Percentiles rank a stretch among this genome's conserved stretches.
These are phyloP conservation scores for Apiotrichum porosum DNA, from an alignment of 1,284 basidiomycete species.

Conservation along the genomic window DNA sequence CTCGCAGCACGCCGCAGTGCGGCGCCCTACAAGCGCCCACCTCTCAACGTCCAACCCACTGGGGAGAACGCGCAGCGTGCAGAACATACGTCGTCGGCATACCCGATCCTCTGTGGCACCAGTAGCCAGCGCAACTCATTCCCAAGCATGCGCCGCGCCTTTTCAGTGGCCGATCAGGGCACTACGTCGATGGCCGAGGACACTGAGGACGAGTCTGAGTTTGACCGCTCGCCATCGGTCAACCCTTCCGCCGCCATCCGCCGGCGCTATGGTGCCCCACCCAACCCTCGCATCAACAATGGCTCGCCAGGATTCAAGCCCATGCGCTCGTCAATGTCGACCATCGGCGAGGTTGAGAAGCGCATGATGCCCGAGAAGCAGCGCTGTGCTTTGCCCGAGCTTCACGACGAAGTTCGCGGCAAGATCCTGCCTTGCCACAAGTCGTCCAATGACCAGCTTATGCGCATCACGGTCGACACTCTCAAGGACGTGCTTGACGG, in stretches of 20 bases:
- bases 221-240: slow-evolving; percentile 36
- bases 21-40: slow-evolving; percentile 28
- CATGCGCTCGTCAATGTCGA: slow-evolving; percentile 14
- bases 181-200: slow-evolving; percentile 20
- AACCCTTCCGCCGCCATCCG: slow-evolving; percentile 31
- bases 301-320: slow-evolving; percentile 37
- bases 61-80: slow-evolving; percentile 12
- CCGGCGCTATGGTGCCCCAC: slow-evolving; percentile 22
- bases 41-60: slow-evolving; percentile 19
- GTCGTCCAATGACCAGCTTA: slow-evolving; percentile 89
- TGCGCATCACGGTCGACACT: slow-evolving; percentile 78
- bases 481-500: slow-evolving; percentile 74
- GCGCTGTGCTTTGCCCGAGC: slow-evolving; percentile 61
- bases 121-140: slow-evolving; percentile 5
- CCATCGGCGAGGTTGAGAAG: slow-evolving; percentile 1
- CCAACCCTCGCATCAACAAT: slow-evolving; percentile 27
- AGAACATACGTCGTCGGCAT: slow-evolving; percentile 33
- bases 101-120: slow-evolving; percentile 37
- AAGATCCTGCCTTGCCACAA: slow-evolving; percentile 92
- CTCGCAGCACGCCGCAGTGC: slow-evolving; percentile 25
- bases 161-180: slow-evolving; percentile 45
- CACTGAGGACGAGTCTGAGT: slow-evolving; percentile 39
- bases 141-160: slow-evolving; percentile 43
- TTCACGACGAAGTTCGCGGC: slow-evolving; percentile 85
- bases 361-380: slow-evolving; percentile 20